Evolutionary conservation across 1,284 basidiomycete genomes (phyloP).

Genomic region (Papiliotrema flavescens): DNA sequence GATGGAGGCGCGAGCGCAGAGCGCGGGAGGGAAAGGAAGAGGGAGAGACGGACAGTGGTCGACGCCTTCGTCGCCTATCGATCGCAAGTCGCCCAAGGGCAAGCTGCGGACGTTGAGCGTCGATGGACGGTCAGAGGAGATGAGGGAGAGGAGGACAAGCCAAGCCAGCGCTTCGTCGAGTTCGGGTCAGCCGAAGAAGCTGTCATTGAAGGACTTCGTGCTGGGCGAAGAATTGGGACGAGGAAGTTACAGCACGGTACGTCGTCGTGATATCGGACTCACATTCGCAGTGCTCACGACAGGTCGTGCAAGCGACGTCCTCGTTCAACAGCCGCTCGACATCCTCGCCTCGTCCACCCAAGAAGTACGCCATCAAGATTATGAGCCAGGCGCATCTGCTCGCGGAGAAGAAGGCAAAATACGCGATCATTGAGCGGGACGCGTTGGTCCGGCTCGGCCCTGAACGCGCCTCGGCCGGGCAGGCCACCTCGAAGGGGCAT

Average conservation of each 20-base stretch:
- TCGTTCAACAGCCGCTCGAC: constrained; percentile 14
- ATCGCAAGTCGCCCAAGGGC: not conserved
- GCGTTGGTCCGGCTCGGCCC: constrained; percentile 52
- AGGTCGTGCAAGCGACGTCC: constrained; percentile 27
- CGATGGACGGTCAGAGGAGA: constrained; percentile 15
- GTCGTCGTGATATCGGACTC: constrained; percentile 9
- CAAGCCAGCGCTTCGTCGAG: constrained; percentile 17
- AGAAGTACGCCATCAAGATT: constrained; percentile 53
- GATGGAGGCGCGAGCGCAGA: not conserved
- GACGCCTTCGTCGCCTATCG: constrained; percentile 18
- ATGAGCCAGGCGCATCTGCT: constrained; percentile 53
- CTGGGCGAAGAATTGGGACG: constrained; percentile 48
- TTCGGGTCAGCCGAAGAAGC: constrained; percentile 13
- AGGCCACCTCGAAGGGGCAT: constrained; percentile 30
- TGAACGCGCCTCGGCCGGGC: constrained; percentile 22
- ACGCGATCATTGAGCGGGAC: constrained; percentile 55
- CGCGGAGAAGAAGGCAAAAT: constrained; percentile 54
- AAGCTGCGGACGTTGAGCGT: constrained; percentile 25
- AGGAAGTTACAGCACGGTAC: constrained; percentile 49
- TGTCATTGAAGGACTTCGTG: constrained; percentile 38
- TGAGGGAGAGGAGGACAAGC: constrained; percentile 38
- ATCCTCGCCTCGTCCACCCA: constrained; percentile 18
- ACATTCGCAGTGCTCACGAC: not conserved
- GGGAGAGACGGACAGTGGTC: constrained; percentile 12
- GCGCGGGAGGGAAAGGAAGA: constrained; percentile 1